Conservation (phyloP, 176 grass and related monocot genomes). For the Urochloa ruziziensis region DNA sequence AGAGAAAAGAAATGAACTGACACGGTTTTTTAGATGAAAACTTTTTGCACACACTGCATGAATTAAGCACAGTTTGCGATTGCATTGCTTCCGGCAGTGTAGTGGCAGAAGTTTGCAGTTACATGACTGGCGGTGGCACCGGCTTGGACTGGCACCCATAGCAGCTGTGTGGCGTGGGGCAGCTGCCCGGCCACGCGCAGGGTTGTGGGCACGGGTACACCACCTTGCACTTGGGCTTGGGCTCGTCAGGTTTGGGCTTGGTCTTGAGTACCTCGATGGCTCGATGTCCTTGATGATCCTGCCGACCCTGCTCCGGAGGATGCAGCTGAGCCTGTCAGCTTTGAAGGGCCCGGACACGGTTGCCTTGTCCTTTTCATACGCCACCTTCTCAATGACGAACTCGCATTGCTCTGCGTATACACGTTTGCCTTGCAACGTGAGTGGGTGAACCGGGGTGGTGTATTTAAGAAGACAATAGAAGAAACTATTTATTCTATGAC, state of each 20-base stretch:
- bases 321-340: slow-evolving; percentile 40
- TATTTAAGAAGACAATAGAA: no score
- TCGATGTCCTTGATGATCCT: slow-evolving; percentile 35
- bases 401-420: slow-evolving; percentile 24
- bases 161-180: not conserved
- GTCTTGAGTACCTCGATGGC: no score
- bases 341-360: slow-evolving; percentile 55
- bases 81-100: no score
- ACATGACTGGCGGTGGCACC: not conserved
- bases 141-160: slow-evolving; percentile 1
- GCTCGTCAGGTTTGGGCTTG: no score
- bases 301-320: slow-evolving; percentile 57
- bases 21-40: no score
- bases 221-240: not conserved
- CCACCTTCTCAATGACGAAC: slow-evolving; percentile 47
- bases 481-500: no score
- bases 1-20: no score
- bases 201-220: not conserved
- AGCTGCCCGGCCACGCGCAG: not conserved
- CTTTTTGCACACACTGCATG: no score
- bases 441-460: no score
- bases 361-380: slow-evolving; percentile 56
- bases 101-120: no score
- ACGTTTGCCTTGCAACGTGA: no score
- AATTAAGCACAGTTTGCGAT: no score